Percentiles rank a stretch among this genome's conserved stretches.
Conservation (phyloP, 176 grass and related monocot genomes). For the Eleusine indica region DNA sequence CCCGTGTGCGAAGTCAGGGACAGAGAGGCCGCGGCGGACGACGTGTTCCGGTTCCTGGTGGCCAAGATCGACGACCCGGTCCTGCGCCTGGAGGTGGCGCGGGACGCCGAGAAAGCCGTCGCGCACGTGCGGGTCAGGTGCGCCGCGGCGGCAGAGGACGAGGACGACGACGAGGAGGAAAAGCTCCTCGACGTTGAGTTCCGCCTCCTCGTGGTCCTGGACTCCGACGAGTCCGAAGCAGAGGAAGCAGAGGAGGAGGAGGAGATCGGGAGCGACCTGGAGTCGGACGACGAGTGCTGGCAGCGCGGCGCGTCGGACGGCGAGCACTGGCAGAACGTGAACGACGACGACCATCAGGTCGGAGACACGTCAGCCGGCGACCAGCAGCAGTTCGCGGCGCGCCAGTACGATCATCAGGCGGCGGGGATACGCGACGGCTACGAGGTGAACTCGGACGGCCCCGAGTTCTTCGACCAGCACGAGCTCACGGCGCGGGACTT, state of each 20-base stretch:
- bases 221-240: not conserved
- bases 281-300: slow-evolving; percentile 3
- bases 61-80: slow-evolving; percentile 4
- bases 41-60: slow-evolving; percentile 7
- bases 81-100: slow-evolving; percentile 21
- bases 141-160: not conserved
- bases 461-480: slow-evolving; percentile 18
- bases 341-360: not conserved
- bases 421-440: not conserved
- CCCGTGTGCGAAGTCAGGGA: slow-evolving; percentile 5
- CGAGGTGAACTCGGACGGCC: slow-evolving; percentile 15
- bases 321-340: not conserved
- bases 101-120: not conserved
- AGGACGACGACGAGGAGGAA: too few relatives aligned
- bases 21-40: not conserved
- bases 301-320: not conserved
- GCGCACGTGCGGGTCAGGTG: slow-evolving; percentile 8
- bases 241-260: not conserved
- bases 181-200: slow-evolving; percentile 26
- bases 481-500: slow-evolving; percentile 26
- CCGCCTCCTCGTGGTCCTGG: slow-evolving; percentile 23
- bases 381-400: not conserved
- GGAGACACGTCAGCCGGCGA: not conserved
- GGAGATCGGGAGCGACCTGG: slow-evolving; percentile 36
- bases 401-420: not conserved